Base-by-base conservation (phyloP, 768 basidiomycete species). In the Boletus sp. region DNA sequence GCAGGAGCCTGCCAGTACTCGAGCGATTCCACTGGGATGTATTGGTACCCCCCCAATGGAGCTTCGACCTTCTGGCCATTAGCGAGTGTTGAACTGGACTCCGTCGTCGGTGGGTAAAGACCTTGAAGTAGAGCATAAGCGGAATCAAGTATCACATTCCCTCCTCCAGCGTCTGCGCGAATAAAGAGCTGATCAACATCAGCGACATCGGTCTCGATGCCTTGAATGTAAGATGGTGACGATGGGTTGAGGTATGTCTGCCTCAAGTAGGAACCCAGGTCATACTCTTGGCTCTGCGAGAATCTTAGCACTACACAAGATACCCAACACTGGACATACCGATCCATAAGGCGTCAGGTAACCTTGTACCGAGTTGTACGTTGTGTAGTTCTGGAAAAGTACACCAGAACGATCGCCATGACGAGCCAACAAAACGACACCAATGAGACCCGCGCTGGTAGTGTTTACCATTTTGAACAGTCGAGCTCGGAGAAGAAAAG, bases 41-140 rank as follows among this genome's bases (percentile, higher is more conserved):
- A 94, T 73, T 92, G 90, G 68, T 93, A 94, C 1, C 90, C 90
- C n/a, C 84, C 83, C n/a, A 94, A 78, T 20, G 93, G 91, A 0
- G 86, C 83, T 14, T 82, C 75, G 55, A 93, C 76, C n/a, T 69
- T 79, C 28, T 85, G 80, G 54, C 86, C 89, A 61, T 92, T 86
- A 3, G 89, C 92, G 18, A 95, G 83, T 10, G 77, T 79, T 55
- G 85, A 85, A 62, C 78, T 82, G 69, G 87, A 86, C 52, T 80
- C 76, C 7, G 76, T 67, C 57, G 80, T 88, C 5, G 91, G 89
- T 12, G 92, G 92, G 78, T 87, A 92, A 50, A 94, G 78, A 36
- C 92, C 91, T 68, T 94, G 93, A 41, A 92, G 79, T 39, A 92
- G 75, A 15, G 92, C 90, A 58, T 87, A 86, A 17, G 90, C 85